Evolutionary conservation across 140 eudicot genomes (phyloP), one percentile per base, ranked within the genome.

Genomic region (Stevia rebaudiana): DNA sequence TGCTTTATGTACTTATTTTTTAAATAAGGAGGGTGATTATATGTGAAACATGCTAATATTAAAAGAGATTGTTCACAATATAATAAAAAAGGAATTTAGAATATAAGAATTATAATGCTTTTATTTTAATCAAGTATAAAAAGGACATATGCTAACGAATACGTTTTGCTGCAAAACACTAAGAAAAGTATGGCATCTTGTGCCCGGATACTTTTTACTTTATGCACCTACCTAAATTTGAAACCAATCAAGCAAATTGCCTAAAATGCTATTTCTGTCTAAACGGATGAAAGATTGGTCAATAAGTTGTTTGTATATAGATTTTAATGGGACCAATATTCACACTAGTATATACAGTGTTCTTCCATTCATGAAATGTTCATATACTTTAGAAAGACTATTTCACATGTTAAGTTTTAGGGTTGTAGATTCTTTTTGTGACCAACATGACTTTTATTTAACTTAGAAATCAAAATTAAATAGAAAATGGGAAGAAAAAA

Each of bases 131-230:
- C 67, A 30, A 0, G 33, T 46, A 44, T 5, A 55, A 30, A 25
- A 30, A 1, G 6, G 44, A 18, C 44, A 46, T 11, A 23, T 59
- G 28, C 9, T 17, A 1, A 5, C 15, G 11, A 5, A 9, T 24
- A 6, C 9, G 8, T 42, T 44, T 57, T 55, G 31, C n/a, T 54
- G 54, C 47, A 24, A 53, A 65, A 39, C 11, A 70, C 37, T 70
- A 71, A 49, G 63, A 39, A 71, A 61, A 11, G 63, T 8, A 61
- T 49, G 50, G 70, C 55, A 71, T 71, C 63, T 71, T 71, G 46
- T 71, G 63, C 62, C 31, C 30, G 8, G 24, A 50, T 49, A 30
- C 15, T 17, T 42, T 43, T 36, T 61, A 28, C n/a, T 16, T 42
- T 30, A 31, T 16, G 24, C 8, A 44, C 44, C 43, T n/a, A 35